Evolutionary conservation across 1,284 basidiomycete genomes (phyloP).

Genomic region (Pholiota adiposa): DNA sequence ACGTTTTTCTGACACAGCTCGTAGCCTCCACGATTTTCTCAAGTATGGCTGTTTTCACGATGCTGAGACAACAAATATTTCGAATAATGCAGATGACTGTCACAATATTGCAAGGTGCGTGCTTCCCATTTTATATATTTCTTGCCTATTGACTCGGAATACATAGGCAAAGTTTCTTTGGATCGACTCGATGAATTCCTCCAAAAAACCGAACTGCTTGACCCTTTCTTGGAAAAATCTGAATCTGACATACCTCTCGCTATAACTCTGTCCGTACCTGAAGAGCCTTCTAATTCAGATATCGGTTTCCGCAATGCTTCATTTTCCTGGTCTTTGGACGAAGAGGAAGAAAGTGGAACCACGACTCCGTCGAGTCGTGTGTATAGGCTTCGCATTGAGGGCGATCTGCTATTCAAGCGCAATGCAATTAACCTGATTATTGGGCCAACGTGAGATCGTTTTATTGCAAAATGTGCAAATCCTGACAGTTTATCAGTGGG

Average conservation of each 20-base stretch:
- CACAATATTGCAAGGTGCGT: slow-evolving; percentile 12
- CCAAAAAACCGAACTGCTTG: slow-evolving; percentile 56
- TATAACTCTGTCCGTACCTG: not conserved
- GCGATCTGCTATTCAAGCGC: slow-evolving; percentile 56
- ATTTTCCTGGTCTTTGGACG: slow-evolving; percentile 46
- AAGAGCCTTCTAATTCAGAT: not conserved
- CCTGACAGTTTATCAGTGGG: slow-evolving; percentile 7
- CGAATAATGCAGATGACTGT: slow-evolving; percentile 11
- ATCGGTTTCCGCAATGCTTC: slow-evolving; percentile 31
- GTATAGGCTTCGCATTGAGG: slow-evolving; percentile 53
- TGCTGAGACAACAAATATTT: slow-evolving; percentile 24
- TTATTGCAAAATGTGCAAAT: slow-evolving; percentile 28
- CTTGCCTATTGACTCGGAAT: not conserved
- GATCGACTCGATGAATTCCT: slow-evolving; percentile 55
- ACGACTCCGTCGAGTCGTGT: slow-evolving; percentile 38
- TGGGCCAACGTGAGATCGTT: slow-evolving; percentile 54
- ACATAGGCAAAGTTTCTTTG: slow-evolving; percentile 49
- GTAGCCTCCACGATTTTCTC: slow-evolving; percentile 24
- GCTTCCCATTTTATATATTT: not conserved
- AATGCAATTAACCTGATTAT: slow-evolving; percentile 65
- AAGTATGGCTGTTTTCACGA: slow-evolving; percentile 29
- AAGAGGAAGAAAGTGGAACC: slow-evolving; percentile 26
- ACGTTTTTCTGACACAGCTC: slow-evolving; percentile 10
- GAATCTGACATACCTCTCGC: slow-evolving; percentile 1
- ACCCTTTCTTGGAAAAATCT: slow-evolving; percentile 40